Percentiles rank a stretch among this genome's conserved stretches.
These are phyloP conservation scores for Colletotrichum noveboracense DNA, from an alignment of 2,329 filamentous ascomycete genomes.

Conservation along the genomic window DNA sequence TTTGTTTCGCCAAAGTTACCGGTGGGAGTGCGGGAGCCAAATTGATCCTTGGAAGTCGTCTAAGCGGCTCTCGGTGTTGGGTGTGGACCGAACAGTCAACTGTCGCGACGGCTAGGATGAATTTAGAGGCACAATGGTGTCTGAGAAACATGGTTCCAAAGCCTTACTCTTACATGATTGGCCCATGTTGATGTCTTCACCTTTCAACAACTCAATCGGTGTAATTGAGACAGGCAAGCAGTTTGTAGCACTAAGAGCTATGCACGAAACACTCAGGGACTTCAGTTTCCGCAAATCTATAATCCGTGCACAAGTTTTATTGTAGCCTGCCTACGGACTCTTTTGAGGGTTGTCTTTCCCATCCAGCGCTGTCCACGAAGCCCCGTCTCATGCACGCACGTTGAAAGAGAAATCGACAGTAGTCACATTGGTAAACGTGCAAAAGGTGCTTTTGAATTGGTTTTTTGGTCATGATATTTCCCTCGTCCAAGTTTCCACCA, in stretches of 20 bases:
- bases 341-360: background rate
- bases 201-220: background rate
- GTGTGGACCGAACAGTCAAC: background rate
- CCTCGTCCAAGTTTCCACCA: background rate
- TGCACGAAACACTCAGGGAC: background rate
- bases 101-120: background rate
- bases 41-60: background rate
- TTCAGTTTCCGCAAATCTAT: rapidly evolving
- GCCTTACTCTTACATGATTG: background rate
- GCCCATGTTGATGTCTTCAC: background rate
- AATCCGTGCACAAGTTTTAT: background rate
- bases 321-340: no score
- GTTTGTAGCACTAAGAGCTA: background rate
- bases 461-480: background rate
- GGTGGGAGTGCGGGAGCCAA: background rate
- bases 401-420: rapidly evolving
- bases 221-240: background rate
- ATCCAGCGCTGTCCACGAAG: background rate
- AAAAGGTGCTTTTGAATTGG: background rate
- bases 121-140: background rate
- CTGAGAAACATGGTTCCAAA: background rate
- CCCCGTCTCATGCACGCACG: background rate
- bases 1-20: background rate
- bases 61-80: background rate
- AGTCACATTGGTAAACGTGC: background rate